Evolutionary conservation across 768 basidiomycete genomes (phyloP).

Genomic region (Kwoniella dejecticola): DNA sequence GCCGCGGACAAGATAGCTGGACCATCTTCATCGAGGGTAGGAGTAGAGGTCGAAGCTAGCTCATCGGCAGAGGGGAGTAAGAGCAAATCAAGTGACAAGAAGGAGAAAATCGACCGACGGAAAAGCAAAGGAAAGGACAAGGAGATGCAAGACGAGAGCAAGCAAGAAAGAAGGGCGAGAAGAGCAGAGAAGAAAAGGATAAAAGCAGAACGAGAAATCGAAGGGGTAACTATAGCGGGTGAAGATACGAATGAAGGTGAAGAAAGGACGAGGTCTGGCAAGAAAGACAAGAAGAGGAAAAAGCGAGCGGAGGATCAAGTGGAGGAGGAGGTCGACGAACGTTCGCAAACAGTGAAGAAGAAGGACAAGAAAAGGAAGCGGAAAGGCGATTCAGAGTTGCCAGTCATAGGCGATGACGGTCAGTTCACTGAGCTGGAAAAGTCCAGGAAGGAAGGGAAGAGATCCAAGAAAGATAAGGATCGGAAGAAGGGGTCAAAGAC

Average conservation of each 20-base stretch:
- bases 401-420: no score
- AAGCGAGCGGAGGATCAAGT: no score
- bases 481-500: no score
- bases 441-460: no score
- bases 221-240: not conserved
- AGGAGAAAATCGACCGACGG: not conserved
- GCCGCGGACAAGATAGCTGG: slow-evolving; percentile 1
- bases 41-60: not conserved
- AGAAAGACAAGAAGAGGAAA: slow-evolving; percentile 22
- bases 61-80: not conserved
- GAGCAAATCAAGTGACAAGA: slow-evolving; percentile 1
- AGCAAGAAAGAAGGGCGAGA: slow-evolving; percentile 20
- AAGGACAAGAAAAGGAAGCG: slow-evolving; percentile 15
- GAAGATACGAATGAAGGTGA: not conserved
- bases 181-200: slow-evolving; percentile 20
- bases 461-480: no score
- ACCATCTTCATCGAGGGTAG: no score
- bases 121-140: not conserved
- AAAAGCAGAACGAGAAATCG: slow-evolving; percentile 14
- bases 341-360: slow-evolving; percentile 11
- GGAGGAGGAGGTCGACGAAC: no score
- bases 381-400: no score
- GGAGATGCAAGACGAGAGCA: slow-evolving; percentile 12
- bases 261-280: not conserved
- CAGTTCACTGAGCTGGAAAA: no score